Conservation (phyloP, 2,329 filamentous ascomycete species). For the Trichoderma oligosporum region DNA sequence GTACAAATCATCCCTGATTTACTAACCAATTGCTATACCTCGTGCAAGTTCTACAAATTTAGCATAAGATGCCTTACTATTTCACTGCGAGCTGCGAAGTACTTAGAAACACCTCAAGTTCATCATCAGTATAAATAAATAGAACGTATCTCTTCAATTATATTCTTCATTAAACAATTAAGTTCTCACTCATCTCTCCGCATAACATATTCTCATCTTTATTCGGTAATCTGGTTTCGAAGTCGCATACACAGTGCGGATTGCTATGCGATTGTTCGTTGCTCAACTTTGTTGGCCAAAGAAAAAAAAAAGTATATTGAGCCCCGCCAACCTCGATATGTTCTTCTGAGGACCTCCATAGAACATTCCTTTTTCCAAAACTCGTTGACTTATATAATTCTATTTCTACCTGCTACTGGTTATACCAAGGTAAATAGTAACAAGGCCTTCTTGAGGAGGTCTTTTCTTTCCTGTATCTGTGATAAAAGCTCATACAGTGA, state of each 20-base stretch:
- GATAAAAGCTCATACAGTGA: conserved; percentile 2
- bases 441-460: not conserved
- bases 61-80: too few species aligned
- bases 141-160: not conserved
- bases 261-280: not conserved
- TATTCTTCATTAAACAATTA: too few species aligned
- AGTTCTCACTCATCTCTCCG: too few species aligned
- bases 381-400: not conserved
- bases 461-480: not conserved
- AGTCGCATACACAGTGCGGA: not conserved
- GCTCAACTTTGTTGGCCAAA: not conserved
- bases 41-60: too few species aligned
- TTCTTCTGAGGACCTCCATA: not conserved
- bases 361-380: not conserved
- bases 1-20: too few species aligned
- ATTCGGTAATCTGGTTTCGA: too few species aligned
- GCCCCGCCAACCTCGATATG: not conserved
- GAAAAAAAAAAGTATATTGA: not conserved
- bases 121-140: not conserved
- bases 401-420: not conserved
- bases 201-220: not conserved
- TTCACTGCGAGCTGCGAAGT: too few species aligned
- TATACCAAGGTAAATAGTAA: conserved; percentile 4
- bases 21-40: too few species aligned
- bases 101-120: too few species aligned